Evolutionary conservation across 2,329 filamentous ascomycete species (phyloP), one percentile per base, ranked within the genome.

Genomic region (Dactylella cylindrospora): DNA sequence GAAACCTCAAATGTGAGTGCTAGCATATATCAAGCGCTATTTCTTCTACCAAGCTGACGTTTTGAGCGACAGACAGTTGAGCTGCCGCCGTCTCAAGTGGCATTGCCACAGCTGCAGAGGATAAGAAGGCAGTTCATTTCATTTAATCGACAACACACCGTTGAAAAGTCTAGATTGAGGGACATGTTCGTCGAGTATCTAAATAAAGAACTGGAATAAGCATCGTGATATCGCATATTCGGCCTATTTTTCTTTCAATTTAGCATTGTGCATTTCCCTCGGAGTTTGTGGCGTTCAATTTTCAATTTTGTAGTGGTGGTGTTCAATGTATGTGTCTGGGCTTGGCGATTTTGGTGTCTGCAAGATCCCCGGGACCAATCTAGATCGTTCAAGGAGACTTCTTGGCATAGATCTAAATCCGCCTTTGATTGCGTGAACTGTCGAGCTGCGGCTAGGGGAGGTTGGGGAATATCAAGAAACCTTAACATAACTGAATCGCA

Each of bases 101-200:
- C 84, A 1, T 71, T 93, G 35, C 84, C 88, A 6, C 85, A 89
- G 71, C 74, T 94, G 66, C 88, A 94, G 74, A 79, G 88, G 65
- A 75, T 90, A 67, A 78, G 88, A 60, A 79, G 88, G 68, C 86
- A 89, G 41, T 94, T 88, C 73, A 83, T 91, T 67, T 80, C 78
- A 3, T 72, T 94, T 71, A 90, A 90, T 67, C 77, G 88, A 75
- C 69, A 86, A 78, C 70, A 90, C 81, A 60, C 82, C 76, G 39
- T 74, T 77, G 52, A 81, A 4, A 77, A 76, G 1, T 75, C 76
- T 22, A 77, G 81, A 67, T 76, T 86, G 67, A 76, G 78, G 62
- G 80, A 82, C 70, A 80, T 78, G 26, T 86, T 86, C 70, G 82
- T 85, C 25, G 78, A 78, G 17, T 86, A 85, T 73, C 72, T 86